Base-by-base conservation (phyloP, 1,284 basidiomycete genomes). In the Trametes hirsuta region DNA sequence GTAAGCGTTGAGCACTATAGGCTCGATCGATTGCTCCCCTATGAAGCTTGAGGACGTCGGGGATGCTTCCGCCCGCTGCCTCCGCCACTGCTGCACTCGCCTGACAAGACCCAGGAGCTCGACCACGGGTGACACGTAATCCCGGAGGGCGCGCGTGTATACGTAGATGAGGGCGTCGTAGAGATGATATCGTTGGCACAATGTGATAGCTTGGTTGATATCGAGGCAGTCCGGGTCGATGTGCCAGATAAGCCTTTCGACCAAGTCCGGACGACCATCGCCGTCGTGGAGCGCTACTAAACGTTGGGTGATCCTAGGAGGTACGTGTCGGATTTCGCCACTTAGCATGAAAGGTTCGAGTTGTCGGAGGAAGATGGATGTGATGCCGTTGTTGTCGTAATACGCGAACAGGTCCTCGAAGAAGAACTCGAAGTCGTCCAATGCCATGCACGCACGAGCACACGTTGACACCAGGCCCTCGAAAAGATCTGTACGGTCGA, bases 81-180 rank as follows among this genome's bases (percentile, higher is more conserved):
- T 75, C 40, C 80, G 77, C 65, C 79, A 79, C 58, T 82, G 82
- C 63, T 86, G 83, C 30, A 92, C 83, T 64, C 80, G 79, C n/a
- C 88, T 85, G 50, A 97, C 84, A 37, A 97, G 82, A 4, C 80
- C 82, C 35, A 98, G 78, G 10, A 98, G 79, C 68, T 95, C 92
- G 58, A 97, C 91, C 6, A 98, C 77, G 0, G 97, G 97, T 1
- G 93, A 87, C 22, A 95, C 87, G 67, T 91, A 98, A 73, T 99
- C 97, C 59, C 81, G 81, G 68, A 99, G 76, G 2, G 94, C 94
- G 41, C 89, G 84, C 11, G 91, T 97, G 75, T 95, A 97, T 39
- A 99, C 90, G 72, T 98, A 96, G 62, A 97, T 91, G 61, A 99
- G 82, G 0, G 97, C 96, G 71, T 98, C 97, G 78, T 95, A 98